Base-by-base conservation (phyloP, 176 grass and related monocot genomes). In the Triticum turgidum region DNA sequence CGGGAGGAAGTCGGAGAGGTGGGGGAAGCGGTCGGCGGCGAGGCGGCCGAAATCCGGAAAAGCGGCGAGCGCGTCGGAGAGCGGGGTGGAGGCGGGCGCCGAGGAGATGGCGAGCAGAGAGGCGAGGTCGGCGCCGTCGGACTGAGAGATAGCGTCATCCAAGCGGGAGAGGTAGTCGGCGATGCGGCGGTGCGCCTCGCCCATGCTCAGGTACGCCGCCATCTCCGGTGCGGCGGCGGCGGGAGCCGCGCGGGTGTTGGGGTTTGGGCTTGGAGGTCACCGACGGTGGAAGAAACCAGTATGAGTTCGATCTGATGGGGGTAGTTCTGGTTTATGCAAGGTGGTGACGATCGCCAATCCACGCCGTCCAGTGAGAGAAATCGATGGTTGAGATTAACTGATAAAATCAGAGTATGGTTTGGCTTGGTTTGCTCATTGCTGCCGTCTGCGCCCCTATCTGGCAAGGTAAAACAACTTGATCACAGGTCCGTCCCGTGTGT, bases 101-200 rank as follows among this genome's bases (percentile, higher is more conserved):
- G 91, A 84, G 87, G 97, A 91, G 85, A 93, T 54, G 56, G 95
- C 76, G 63, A 90, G 76, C 63, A 94, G 87, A 77, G 93, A 88
- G 9, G 87, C 71, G 9, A 92, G 91, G 25, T 86, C 80, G 52
- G 76, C 47, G 37, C 82, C 73, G 18, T 89, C 88, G 38, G 85
- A 91, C 30, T 84, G 84, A 17, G 87, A 77, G 80, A 99, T 80
- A 56, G 94, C 83, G 33, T 90, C 83, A 66, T 81, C 83, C 71
- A 99, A 86, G 45, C 87, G 89, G 47, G 91, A 80, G 30, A 96
- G 90, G 85, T 96, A 91, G 18, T 89, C 87, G 3, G 44, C 30
- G 80, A 99, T 91, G 61, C 94, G 94, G 73, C 97, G 94, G 83
- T 99, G 97, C 42, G 92, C 92, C 80, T 99, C 94, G 24, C 94